Evolutionary conservation across 805 yeast species (phyloP).

Genomic region (Candida saitoana): DNA sequence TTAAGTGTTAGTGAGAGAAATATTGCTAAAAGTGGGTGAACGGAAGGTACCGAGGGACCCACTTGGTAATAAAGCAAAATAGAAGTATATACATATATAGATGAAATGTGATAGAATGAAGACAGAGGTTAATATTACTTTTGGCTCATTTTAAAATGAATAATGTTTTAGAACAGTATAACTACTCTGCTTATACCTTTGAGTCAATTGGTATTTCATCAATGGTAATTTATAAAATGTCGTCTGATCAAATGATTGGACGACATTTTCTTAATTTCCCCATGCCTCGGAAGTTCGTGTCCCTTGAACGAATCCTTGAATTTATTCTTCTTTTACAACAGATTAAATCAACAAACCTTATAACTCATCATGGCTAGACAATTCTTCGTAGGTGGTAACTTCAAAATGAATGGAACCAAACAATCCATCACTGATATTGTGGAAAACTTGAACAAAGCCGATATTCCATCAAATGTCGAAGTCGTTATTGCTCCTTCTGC

Average conservation of each 20-base stretch:
- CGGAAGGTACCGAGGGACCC: too few relatives aligned
- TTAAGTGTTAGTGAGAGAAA: neutral
- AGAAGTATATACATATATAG: too few relatives aligned
- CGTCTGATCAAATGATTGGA: neutral
- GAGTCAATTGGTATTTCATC: too few relatives aligned
- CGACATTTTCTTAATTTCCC: neutral
- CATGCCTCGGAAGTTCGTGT: constrained; percentile 2
- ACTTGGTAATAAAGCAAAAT: too few relatives aligned
- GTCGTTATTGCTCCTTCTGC: constrained; percentile 97
- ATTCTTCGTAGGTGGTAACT: constrained; percentile 99
- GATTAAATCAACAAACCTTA: too few relatives aligned
- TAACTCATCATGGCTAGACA: constrained; percentile 73
- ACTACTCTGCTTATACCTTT: too few relatives aligned
- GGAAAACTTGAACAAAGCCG: constrained; percentile 74
- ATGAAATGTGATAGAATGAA: too few relatives aligned
- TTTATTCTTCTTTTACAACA: constrained; percentile 2
- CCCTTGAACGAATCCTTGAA: neutral
- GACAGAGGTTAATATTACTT: too few relatives aligned
- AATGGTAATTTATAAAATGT: too few relatives aligned
- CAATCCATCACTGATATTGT: constrained; percentile 79
- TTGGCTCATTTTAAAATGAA: too few relatives aligned
- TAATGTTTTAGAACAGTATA: too few relatives aligned
- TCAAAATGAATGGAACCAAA: constrained; percentile 96
- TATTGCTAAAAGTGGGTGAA: neutral
- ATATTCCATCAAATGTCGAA: constrained; percentile 73